Evolutionary conservation across 805 yeast species (phyloP).

Genomic region (Soucietia sequanensis): DNA sequence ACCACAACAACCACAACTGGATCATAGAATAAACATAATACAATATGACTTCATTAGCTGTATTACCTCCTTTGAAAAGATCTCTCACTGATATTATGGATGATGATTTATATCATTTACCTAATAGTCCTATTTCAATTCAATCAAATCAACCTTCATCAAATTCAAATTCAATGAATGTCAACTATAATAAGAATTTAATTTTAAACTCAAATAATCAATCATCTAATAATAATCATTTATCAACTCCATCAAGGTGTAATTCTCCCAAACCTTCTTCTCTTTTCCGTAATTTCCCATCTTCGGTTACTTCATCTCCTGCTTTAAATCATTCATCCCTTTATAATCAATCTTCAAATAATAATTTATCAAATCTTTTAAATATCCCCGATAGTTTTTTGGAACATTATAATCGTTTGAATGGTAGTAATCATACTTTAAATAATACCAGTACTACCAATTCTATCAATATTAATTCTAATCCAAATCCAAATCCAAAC

Average conservation of each 20-base stretch:
- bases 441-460: neutral
- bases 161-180: slow-evolving; percentile 1
- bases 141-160: slow-evolving; percentile 1
- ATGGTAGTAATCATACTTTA: slow-evolving; percentile 16
- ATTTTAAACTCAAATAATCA: neutral
- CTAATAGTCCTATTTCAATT: slow-evolving; percentile 18
- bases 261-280: slow-evolving; percentile 2
- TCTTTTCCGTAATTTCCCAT: slow-evolving; percentile 1
- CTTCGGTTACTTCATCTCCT: slow-evolving; percentile 12
- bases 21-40: no score
- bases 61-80: slow-evolving; percentile 50
- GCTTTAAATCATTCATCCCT: slow-evolving; percentile 7
- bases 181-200: no score
- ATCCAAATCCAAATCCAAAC: neutral
- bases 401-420: slow-evolving; percentile 20
- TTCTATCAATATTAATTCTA: neutral
- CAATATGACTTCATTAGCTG: slow-evolving; percentile 48
- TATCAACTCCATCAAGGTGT: slow-evolving; percentile 1
- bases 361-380: slow-evolving; percentile 24
- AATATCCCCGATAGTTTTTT: slow-evolving; percentile 31
- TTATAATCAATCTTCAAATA: slow-evolving; percentile 7
- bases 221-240: slow-evolving; percentile 4
- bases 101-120: slow-evolving; percentile 52
- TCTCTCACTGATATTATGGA: slow-evolving; percentile 59
- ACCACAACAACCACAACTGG: no score